These are phyloP conservation scores for Phytopythium mirpurense DNA, from an alignment of 352 stramenopile species.

Conservation along the genomic window DNA sequence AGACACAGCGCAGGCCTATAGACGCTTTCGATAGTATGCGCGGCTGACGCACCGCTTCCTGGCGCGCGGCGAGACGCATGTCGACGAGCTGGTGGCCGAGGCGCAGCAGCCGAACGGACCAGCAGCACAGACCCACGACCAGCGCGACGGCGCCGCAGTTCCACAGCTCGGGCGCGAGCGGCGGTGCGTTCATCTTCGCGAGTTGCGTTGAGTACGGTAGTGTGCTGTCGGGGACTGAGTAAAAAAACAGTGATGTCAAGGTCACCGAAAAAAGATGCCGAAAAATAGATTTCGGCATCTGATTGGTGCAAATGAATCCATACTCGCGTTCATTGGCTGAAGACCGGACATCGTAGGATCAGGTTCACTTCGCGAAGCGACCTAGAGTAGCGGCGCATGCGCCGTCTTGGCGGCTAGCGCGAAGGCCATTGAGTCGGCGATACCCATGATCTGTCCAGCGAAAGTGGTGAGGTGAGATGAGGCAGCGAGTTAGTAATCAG, in stretches of 20 bases:
- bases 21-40: too few species aligned
- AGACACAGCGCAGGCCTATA: too few species aligned
- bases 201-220: too few species aligned
- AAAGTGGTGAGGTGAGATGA: not conserved
- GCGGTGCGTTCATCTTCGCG: conserved; percentile 8
- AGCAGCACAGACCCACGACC: conserved; percentile 36
- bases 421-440: conserved; percentile 61
- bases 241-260: too few species aligned
- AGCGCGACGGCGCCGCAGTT: conserved; percentile 45
- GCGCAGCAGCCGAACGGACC: conserved; percentile 35
- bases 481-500: too few species aligned
- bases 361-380: too few species aligned
- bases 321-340: conserved; percentile 26
- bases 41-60: conserved; percentile 29
- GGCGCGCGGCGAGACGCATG: conserved; percentile 29
- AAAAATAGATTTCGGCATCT: conserved; percentile 7
- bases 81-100: conserved; percentile 32
- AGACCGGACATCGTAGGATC: too few species aligned
- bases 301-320: conserved; percentile 15
- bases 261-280: conserved; percentile 1
- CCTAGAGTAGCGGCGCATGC: conserved; percentile 37
- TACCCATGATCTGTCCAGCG: conserved; percentile 50
- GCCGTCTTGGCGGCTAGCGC: conserved; percentile 45
- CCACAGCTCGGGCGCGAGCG: conserved; percentile 47
- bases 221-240: not conserved